Conservation (phyloP, 129 eudicot species). For the Deinandra increscens region DNA sequence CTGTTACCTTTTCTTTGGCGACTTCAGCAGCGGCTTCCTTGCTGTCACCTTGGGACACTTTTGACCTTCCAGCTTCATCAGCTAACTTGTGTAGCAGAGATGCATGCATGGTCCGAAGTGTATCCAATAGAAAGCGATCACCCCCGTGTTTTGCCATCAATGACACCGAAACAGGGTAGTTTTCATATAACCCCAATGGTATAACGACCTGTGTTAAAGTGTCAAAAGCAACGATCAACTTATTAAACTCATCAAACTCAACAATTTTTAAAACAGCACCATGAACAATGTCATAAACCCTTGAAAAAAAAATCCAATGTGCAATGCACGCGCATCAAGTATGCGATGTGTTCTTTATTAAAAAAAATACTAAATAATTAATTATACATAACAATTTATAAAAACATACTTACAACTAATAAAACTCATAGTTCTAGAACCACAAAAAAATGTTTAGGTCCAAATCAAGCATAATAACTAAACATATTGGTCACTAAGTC, state of each 20-base stretch:
- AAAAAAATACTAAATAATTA: too few species aligned
- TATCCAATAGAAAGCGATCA: conserved; percentile 79
- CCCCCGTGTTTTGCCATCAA: conserved; percentile 84
- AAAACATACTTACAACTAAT: too few species aligned
- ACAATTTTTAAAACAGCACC: not conserved
- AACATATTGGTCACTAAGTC: too few species aligned
- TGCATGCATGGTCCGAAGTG: conserved; percentile 53
- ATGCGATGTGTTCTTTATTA: too few species aligned
- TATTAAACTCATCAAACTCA: conserved; percentile 4
- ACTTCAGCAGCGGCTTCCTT: conserved; percentile 75
- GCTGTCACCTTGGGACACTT: conserved; percentile 47
- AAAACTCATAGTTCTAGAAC: too few species aligned
- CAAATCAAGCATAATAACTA: too few species aligned
- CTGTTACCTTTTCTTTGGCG: conserved; percentile 85
- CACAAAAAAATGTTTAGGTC: too few species aligned
- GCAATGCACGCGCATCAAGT: too few species aligned
- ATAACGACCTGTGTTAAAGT: conserved; percentile 48
- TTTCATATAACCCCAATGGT: conserved; percentile 74
- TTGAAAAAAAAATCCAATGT: too few species aligned
- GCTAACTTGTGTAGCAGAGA: conserved; percentile 52
- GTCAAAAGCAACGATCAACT: not conserved
- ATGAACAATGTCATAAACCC: not conserved
- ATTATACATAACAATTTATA: too few species aligned
- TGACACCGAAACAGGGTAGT: conserved; percentile 77
- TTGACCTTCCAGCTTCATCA: conserved; percentile 51